Conservation (phyloP, 371 early-diverging fungal species). For the Actinomortierella wolfii region DNA sequence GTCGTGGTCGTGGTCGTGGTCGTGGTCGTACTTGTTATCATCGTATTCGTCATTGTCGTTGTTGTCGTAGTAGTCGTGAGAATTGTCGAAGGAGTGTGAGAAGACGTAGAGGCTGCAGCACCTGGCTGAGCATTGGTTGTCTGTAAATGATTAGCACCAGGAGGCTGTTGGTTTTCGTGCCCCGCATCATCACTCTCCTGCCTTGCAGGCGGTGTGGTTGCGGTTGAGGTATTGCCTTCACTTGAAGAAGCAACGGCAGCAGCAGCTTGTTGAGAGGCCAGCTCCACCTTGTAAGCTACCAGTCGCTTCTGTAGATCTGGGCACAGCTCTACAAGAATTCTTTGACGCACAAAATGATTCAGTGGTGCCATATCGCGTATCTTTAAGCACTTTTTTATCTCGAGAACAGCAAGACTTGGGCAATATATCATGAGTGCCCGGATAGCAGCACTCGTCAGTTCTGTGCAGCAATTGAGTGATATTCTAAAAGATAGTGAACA, state of each 20-base stretch:
- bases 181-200: slow-evolving; percentile 19
- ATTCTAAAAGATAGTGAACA: slow-evolving; percentile 27
- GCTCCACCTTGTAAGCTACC: slow-evolving; percentile 33
- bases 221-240: too few relatives aligned
- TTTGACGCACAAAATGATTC: slow-evolving; percentile 31
- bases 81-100: background rate
- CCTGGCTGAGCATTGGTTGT: background rate
- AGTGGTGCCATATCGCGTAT: slow-evolving; percentile 41
- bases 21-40: background rate
- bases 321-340: slow-evolving; percentile 41
- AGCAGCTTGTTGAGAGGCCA: slow-evolving; percentile 4
- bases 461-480: slow-evolving; percentile 63
- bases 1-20: background rate
- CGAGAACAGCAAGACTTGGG: slow-evolving; percentile 59
- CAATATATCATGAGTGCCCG: slow-evolving; percentile 53
- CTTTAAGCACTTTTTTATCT: slow-evolving; percentile 60
- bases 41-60: background rate
- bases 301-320: slow-evolving; percentile 35
- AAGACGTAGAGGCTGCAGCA: background rate
- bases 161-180: slow-evolving; percentile 22
- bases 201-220: too few relatives aligned
- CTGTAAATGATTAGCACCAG: background rate
- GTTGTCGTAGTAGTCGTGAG: background rate
- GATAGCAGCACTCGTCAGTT: slow-evolving; percentile 55
- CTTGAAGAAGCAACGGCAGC: too few relatives aligned